A percentile compares a stretch with the other conserved stretches of the same genome.
Conservation (phyloP, 2,329 filamentous ascomycete genomes). For the Torrubiella hemipterigena region DNA sequence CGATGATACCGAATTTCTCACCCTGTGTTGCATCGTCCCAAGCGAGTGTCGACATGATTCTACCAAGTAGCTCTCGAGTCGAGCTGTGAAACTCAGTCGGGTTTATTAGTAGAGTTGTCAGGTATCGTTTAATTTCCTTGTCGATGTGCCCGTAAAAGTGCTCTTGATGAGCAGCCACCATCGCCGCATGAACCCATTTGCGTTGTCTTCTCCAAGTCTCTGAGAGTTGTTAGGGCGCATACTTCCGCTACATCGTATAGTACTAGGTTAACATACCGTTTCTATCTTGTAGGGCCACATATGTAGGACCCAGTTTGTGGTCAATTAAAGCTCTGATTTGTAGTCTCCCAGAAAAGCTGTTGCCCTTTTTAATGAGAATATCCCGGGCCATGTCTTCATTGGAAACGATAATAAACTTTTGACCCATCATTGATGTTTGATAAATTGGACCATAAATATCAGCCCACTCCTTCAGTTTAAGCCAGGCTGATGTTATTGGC, state of each 20-base stretch:
- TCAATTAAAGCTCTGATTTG: constrained; percentile 36
- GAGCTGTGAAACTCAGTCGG: constrained; percentile 31
- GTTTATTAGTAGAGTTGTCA: constrained; percentile 33
- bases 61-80: constrained; percentile 35
- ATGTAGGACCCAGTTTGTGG: constrained; percentile 34
- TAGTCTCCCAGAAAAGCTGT: constrained; percentile 37
- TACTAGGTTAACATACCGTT: constrained; percentile 3
- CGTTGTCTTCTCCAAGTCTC: constrained; percentile 36
- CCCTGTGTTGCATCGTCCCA: constrained; percentile 38
- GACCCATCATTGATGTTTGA: constrained; percentile 25
- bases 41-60: constrained; percentile 35
- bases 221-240: constrained; percentile 8
- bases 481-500: constrained; percentile 32
- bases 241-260: not conserved
- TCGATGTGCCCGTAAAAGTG: constrained; percentile 38
- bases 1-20: constrained; percentile 30
- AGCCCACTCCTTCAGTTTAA: constrained; percentile 38
- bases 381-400: constrained; percentile 36
- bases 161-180: constrained; percentile 24
- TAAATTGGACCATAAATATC: constrained; percentile 30
- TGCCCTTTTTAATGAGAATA: constrained; percentile 34
- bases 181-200: constrained; percentile 39
- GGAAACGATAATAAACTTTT: constrained; percentile 31
- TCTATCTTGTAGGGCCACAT: constrained; percentile 36
- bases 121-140: constrained; percentile 29